These are phyloP conservation scores for Penicillium griseofulvum DNA, from an alignment of 2,329 filamentous ascomycete genomes.

Conservation along the genomic window DNA sequence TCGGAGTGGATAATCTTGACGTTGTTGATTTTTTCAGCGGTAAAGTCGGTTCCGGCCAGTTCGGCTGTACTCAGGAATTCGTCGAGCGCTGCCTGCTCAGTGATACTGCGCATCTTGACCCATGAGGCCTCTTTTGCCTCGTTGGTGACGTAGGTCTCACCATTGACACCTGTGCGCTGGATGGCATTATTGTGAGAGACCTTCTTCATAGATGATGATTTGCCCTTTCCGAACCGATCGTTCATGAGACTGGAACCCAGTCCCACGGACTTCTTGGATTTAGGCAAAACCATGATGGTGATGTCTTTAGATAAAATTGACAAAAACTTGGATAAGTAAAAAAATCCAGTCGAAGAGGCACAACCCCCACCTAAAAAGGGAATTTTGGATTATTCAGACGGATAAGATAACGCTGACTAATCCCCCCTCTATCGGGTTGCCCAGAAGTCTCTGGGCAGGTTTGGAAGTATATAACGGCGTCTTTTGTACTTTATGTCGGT, in stretches of 20 bases:
- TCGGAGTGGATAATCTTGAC: constrained; percentile 98
- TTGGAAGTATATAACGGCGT: neutral
- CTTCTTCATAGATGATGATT: constrained; percentile 77
- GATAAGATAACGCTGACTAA: constrained; percentile 34
- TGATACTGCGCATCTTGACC: constrained; percentile 99
- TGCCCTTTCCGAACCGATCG: constrained; percentile 93
- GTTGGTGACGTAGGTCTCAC: constrained; percentile 89
- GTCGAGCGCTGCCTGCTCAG: constrained; percentile 92
- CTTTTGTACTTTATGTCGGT: neutral
- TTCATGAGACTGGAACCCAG: constrained; percentile 98
- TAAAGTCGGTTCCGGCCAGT: constrained; percentile 97
- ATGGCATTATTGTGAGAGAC: constrained; percentile 63
- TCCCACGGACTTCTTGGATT: constrained; percentile 92
- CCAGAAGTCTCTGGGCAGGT: neutral
- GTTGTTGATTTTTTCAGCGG: constrained; percentile 97
- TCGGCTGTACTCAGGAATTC: constrained; percentile 96
- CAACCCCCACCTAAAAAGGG: constrained; percentile 28
- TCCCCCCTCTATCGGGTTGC: constrained; percentile 7
- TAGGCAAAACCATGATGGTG: constrained; percentile 69
- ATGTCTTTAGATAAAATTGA: constrained; percentile 4
- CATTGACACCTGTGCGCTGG: constrained; percentile 69
- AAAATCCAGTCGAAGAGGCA: constrained; percentile 8
- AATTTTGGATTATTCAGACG: constrained; percentile 29
- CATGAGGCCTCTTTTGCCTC: constrained; percentile 86
- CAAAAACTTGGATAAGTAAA: constrained; percentile 16